These are phyloP conservation scores for Coleophoma eucalyptorum DNA, from an alignment of 2,329 filamentous ascomycete species.

Conservation along the genomic window DNA sequence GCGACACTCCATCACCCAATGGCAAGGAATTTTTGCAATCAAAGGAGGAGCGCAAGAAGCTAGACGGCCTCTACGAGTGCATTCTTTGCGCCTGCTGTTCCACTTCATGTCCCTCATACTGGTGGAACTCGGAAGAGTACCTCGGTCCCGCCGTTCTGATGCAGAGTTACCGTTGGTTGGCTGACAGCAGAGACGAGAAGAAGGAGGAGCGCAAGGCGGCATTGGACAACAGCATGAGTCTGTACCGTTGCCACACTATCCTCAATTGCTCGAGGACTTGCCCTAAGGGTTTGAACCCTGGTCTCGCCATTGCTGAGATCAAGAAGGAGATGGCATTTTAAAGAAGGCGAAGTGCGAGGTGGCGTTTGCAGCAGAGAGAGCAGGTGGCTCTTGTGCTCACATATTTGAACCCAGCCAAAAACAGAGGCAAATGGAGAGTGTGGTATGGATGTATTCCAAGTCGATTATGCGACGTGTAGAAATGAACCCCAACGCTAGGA, in stretches of 20 bases:
- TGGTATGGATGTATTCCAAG: not conserved
- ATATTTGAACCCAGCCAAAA: constrained; percentile 10
- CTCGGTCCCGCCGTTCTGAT: constrained; percentile 94
- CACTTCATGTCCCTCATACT: constrained; percentile 99
- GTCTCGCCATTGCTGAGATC: constrained; percentile 91
- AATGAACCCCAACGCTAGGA: too few relatives aligned
- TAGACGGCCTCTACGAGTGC: constrained; percentile 98
- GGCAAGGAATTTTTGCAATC: constrained; percentile 90
- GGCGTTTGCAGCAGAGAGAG: too few relatives aligned
- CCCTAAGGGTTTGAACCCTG: constrained; percentile 97
- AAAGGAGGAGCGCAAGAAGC: constrained; percentile 86
- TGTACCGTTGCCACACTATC: constrained; percentile 99
- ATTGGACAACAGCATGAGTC: constrained; percentile 96
- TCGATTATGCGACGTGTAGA: too few relatives aligned
- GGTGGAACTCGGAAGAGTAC: constrained; percentile 99
- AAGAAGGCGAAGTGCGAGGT: constrained; percentile 16
- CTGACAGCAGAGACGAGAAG: constrained; percentile 90
- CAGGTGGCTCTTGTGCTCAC: too few relatives aligned
- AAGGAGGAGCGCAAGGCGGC: constrained; percentile 83
- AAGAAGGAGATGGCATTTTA: constrained; percentile 86
- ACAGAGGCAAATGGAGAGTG: constrained; percentile 22
- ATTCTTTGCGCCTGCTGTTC: constrained; percentile 99
- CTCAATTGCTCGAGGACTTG: constrained; percentile 97
- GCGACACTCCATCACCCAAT: constrained; percentile 77
- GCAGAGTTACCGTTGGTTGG: constrained; percentile 97